Conservation (phyloP, 1,284 basidiomycete genomes). For the Caloboletus inedulis region DNA sequence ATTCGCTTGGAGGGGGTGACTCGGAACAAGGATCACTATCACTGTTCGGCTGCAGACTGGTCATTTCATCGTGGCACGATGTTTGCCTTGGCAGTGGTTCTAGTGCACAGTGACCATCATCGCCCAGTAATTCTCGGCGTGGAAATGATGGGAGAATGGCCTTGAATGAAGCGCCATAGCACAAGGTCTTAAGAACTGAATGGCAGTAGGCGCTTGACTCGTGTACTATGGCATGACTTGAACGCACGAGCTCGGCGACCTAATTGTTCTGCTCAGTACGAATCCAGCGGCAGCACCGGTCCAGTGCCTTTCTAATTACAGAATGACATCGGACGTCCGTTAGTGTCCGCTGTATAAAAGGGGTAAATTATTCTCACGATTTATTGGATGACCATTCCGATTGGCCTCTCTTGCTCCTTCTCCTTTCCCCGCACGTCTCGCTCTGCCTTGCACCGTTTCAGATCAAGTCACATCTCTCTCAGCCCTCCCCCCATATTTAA, state of each 20-base stretch:
- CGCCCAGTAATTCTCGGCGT: neutral
- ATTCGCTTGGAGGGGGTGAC: neutral
- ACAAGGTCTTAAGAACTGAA: too few species aligned
- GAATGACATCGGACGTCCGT: neutral
- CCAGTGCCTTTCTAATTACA: too few species aligned
- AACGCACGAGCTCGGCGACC: too few species aligned
- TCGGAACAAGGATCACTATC: neutral
- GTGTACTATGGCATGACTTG: too few species aligned
- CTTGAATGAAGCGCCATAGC: too few species aligned
- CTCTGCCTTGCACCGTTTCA: neutral
- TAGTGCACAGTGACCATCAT: neutral
- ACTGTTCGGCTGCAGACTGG: neutral
- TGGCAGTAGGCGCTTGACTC: too few species aligned
- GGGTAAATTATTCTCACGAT: conserved; percentile 18
- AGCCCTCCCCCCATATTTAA: neutral
- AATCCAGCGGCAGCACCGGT: too few species aligned
- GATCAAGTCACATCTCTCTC: neutral
- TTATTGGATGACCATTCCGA: conserved; percentile 17
- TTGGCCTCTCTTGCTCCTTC: neutral
- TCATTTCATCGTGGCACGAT: neutral
- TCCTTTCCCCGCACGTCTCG: conserved; percentile 22
- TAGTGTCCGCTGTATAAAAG: neutral
- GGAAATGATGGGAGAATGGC: neutral
- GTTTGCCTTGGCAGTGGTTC: neutral
- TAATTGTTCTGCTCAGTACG: too few species aligned